Evolutionary conservation across 2,329 filamentous ascomycete species (phyloP).

Genomic region (Cercospora sp.): DNA sequence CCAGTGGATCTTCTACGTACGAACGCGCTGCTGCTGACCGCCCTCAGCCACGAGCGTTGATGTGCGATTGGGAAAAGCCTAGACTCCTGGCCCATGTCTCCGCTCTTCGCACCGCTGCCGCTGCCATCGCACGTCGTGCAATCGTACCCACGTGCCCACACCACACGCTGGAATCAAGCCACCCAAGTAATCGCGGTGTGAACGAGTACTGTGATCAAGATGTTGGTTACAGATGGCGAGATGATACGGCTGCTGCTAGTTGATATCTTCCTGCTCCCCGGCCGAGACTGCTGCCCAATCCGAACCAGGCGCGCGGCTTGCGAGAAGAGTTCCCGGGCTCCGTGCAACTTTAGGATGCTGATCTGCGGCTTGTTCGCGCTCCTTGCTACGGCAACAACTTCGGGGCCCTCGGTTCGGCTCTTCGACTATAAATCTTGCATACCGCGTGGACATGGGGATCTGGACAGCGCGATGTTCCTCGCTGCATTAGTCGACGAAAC

Average conservation of each 20-base stretch:
- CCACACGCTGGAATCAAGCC: neutral
- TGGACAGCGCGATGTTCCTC: neutral
- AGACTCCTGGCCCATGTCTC: neutral
- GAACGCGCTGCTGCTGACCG: neutral
- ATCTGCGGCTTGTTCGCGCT: neutral
- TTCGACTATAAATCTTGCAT: neutral
- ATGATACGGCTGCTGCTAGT: neutral
- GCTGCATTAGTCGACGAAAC: neutral
- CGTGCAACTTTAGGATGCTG: neutral
- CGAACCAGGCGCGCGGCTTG: neutral
- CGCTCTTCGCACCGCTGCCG: neutral
- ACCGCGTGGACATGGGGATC: neutral
- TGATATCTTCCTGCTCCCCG: neutral
- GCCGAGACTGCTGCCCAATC: constrained; percentile 3
- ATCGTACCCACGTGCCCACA: neutral
- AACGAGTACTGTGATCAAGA: neutral
- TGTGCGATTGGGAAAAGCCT: neutral
- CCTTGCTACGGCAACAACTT: neutral
- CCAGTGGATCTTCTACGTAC: neutral
- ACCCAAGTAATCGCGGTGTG: neutral
- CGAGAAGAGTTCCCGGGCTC: neutral
- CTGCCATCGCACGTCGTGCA: neutral
- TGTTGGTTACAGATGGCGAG: neutral
- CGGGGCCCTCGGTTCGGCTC: neutral
- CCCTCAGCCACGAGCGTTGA: neutral